A percentile compares a stretch with the other conserved stretches of the same genome.
phyloP scores from a whole-genome alignment of 768 basidiomycete genomes.

The Trametes sanguinea region DNA sequence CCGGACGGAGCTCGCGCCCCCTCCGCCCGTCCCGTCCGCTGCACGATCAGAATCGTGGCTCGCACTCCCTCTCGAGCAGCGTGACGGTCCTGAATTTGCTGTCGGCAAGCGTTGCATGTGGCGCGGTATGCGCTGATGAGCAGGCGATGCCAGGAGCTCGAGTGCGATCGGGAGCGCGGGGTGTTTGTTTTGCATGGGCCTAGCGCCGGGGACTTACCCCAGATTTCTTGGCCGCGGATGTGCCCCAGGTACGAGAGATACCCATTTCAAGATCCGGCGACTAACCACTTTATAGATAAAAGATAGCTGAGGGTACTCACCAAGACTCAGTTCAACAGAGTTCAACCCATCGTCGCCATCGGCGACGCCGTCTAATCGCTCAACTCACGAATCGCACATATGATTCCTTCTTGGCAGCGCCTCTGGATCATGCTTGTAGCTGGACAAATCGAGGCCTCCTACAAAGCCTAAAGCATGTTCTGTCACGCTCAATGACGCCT shows the following conservation, averaged over 20 bases:
- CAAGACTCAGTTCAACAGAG: too few species aligned
- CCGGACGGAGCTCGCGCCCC: neutral
- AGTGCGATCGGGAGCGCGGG: constrained; percentile 5
- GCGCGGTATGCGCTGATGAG: constrained; percentile 2
- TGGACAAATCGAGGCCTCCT: neutral
- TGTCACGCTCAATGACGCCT: too few species aligned
- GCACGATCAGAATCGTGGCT: neutral
- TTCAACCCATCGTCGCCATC: too few species aligned
- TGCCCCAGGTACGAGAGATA: constrained; percentile 6
- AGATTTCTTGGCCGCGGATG: constrained; percentile 6
- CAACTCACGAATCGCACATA: too few species aligned
- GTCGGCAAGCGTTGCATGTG: constrained; percentile 5
- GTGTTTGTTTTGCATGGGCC: constrained; percentile 1
- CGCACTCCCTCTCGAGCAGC: neutral
- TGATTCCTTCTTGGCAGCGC: too few species aligned
- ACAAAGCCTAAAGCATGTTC: neutral
- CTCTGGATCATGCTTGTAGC: too few species aligned
- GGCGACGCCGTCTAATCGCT: too few species aligned
- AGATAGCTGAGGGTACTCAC: neutral
- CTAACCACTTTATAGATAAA: neutral
- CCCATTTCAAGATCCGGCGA: neutral
- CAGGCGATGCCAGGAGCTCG: neutral
- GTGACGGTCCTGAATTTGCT: constrained; percentile 12
- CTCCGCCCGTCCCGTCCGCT: neutral
- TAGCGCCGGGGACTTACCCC: constrained; percentile 16